phyloP scores from a whole-genome alignment of 2,329 filamentous ascomycete species.

The Corniculantispora saksenae region DNA sequence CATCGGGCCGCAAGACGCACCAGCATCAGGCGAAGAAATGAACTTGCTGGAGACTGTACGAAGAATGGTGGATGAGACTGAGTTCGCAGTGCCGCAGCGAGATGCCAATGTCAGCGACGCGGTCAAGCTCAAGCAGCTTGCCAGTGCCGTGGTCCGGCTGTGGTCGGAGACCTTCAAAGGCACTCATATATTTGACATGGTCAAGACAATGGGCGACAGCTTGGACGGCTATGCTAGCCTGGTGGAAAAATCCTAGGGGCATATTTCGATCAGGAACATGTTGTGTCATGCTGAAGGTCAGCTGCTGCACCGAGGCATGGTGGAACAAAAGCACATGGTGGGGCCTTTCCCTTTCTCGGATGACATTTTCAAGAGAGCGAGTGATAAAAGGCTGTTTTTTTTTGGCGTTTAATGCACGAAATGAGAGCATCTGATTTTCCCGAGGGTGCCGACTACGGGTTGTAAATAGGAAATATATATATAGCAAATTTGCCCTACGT shows the following conservation, averaged over 20 bases:
- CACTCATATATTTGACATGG: constrained; percentile 61
- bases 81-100: constrained; percentile 57
- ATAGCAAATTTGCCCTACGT: background rate
- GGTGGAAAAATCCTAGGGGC: constrained; percentile 46
- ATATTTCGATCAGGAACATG: background rate
- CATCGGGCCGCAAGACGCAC: constrained; percentile 51
- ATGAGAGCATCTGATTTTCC: background rate
- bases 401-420: background rate
- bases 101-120: constrained; percentile 50
- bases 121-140: constrained; percentile 55
- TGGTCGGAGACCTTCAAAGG: constrained; percentile 66
- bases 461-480: background rate
- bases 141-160: constrained; percentile 58
- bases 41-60: constrained; percentile 57
- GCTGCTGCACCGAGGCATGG: background rate
- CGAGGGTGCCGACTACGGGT: background rate
- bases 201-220: constrained; percentile 58
- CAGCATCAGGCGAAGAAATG: constrained; percentile 53
- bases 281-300: background rate
- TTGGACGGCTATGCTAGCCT: constrained; percentile 59
- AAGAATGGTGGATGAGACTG: constrained; percentile 62
- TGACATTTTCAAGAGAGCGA: background rate
- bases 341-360: background rate
- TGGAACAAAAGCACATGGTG: background rate
- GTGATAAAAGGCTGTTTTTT: background rate